Evolutionary conservation across 176 grass and related monocot genomes (phyloP).

Genomic region (Ananas comosus): DNA sequence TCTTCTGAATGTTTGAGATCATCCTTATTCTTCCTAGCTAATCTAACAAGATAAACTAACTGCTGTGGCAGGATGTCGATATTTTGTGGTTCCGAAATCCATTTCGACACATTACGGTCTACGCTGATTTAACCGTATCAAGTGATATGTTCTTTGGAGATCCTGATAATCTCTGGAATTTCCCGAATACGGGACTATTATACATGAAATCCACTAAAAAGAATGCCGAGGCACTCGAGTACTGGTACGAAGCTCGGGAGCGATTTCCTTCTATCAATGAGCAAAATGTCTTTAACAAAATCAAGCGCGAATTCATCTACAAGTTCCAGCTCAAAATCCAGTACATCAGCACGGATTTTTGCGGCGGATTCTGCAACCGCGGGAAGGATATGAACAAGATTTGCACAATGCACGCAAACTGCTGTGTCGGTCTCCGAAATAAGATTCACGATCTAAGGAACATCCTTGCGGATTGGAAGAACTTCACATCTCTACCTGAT

Average conservation of each 20-base stretch:
- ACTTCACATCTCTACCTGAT: neutral
- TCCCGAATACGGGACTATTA: neutral
- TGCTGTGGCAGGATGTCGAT: conserved; percentile 35
- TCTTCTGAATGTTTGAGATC: neutral
- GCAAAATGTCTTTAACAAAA: neutral
- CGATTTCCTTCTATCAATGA: neutral
- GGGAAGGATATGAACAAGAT: neutral
- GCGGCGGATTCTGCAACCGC: neutral
- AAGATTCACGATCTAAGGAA: neutral
- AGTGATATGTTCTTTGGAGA: neutral
- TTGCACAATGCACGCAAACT: conserved; percentile 4
- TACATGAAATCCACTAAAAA: neutral
- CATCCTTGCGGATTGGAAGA: neutral
- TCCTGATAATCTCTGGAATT: neutral
- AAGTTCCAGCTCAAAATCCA: neutral
- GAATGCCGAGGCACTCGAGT: neutral
- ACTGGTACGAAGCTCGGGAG: neutral
- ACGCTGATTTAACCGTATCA: neutral
- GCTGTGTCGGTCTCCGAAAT: neutral
- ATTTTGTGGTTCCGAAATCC: conserved; percentile 44
- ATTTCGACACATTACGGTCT: conserved; percentile 18
- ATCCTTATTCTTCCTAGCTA: neutral
- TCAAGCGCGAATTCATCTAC: neutral
- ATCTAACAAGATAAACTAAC: neutral
- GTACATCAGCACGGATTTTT: neutral